Conservation (phyloP, 495 filamentous ascomycete species). For the Trichoderma erinaceum region DNA sequence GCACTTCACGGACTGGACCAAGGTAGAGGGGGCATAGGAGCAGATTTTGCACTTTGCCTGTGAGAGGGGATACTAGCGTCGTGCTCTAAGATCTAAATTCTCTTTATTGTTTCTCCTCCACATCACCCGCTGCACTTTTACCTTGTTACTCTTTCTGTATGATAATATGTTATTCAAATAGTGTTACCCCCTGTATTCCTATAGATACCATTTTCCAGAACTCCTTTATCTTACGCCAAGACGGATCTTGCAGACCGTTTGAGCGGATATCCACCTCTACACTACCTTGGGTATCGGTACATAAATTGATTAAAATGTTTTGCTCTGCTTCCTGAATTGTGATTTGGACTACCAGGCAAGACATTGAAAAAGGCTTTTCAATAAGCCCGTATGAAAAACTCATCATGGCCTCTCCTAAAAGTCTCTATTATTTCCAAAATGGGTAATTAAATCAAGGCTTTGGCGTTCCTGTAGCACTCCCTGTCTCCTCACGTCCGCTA, state of each 20-base stretch:
- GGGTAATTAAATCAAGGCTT: background rate
- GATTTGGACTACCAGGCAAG: background rate
- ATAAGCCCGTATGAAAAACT: background rate
- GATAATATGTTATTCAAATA: constrained; percentile 3
- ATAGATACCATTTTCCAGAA: constrained; percentile 6
- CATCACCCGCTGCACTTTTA: background rate
- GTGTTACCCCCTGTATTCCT: constrained; percentile 5
- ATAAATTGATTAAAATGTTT: background rate
- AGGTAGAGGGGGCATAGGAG: background rate
- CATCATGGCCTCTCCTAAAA: background rate
- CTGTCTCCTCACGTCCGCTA: constrained; percentile 32
- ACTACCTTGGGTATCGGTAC: background rate
- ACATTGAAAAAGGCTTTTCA: background rate
- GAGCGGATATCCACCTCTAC: background rate
- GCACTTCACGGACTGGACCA: background rate
- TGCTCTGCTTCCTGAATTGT: background rate
- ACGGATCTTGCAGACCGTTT: background rate
- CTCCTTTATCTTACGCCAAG: background rate
- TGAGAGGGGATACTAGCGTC: background rate
- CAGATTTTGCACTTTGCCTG: background rate
- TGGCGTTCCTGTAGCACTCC: constrained; percentile 38
- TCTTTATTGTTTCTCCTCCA: background rate
- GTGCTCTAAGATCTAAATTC: background rate
- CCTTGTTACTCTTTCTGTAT: background rate
- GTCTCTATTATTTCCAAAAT: background rate